Evolutionary conservation across 768 basidiomycete genomes (phyloP), one percentile per base, ranked within the genome.

Genomic region (Lentinula guzmanii): DNA sequence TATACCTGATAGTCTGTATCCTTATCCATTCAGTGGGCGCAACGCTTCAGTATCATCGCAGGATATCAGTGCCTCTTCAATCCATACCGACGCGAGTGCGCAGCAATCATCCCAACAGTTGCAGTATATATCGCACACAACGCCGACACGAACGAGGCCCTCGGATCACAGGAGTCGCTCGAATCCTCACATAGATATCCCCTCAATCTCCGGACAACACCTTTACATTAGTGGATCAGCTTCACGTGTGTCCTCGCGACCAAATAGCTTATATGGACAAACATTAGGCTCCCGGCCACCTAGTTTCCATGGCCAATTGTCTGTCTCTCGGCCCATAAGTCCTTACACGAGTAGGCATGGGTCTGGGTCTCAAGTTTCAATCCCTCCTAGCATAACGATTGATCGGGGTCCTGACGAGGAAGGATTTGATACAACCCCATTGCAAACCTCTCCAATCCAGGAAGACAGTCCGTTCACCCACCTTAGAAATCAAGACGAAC

Each of bases 181-280:
- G 8, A 56, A 56, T 43, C 55, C 55, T 56, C 55, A 43, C 28
- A 56, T 56, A 24, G 39, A 56, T 31, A 37, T 56, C 9, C 55
- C 55, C 2, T 21, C 39, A 13, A 39, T 43, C 21, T 56, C 41
- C n/a, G 55, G 55, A 16, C 16, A n/a, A 5, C 53, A 37, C n/a
- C n/a, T 5, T 15, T 34, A 21, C 33, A 16, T 54, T 18, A 39
- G 35, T 39, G 35, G 53, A 16, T 54, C 53, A 21, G 18, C 16
- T 39, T 24, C 53, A 3, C 53, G 37, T 10, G 16, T 34, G 3
- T 54, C 53, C 21, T 56, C 55, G 1, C 55, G 55, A 56, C 55
- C 55, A 15, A 56, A 43, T n/a, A 56, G 55, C 28, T 43, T 43
- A 3, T n/a, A 34, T 52, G 51, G 51, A 50, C 42, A 43, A 48